phyloP scores from a whole-genome alignment of 768 basidiomycete species.

The Leccinum rimulosum region DNA sequence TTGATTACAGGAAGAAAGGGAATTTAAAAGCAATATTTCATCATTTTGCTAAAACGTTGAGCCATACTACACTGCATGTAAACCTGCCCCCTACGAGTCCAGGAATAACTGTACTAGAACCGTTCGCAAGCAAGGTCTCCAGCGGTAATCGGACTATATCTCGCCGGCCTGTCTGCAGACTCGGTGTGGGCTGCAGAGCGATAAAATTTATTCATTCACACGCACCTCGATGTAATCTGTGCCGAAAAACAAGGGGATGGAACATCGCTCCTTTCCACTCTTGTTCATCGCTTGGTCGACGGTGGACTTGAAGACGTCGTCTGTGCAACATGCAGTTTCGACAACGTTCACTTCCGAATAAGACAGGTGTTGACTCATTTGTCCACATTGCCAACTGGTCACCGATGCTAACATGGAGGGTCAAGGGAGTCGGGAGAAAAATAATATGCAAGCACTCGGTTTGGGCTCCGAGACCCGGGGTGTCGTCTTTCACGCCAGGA shows the following conservation, averaged over 20 bases:
- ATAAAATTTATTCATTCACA: background rate
- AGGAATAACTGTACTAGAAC: no score
- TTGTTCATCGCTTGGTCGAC: slow-evolving; percentile 83
- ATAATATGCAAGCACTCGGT: slow-evolving; percentile 48
- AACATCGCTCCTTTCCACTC: slow-evolving; percentile 68
- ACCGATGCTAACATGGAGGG: slow-evolving; percentile 56
- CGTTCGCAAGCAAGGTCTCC: slow-evolving; percentile 45
- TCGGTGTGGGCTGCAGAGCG: slow-evolving; percentile 37
- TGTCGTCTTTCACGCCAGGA: slow-evolving; percentile 47
- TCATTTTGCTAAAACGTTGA: no score
- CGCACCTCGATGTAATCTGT: slow-evolving; percentile 82
- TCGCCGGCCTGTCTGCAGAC: slow-evolving; percentile 51
- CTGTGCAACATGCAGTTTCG: slow-evolving; percentile 34
- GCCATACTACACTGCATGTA: no score
- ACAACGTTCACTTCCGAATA: no score
- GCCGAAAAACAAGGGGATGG: slow-evolving; percentile 91
- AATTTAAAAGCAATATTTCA: no score
- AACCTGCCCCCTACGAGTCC: no score
- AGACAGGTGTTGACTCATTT: slow-evolving; percentile 44
- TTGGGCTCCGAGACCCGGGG: slow-evolving; percentile 83
- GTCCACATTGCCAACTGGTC: slow-evolving; percentile 91
- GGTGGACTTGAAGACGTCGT: slow-evolving; percentile 89
- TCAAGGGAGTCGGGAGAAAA: slow-evolving; percentile 7
- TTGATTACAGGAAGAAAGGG: no score
- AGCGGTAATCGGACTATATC: slow-evolving; percentile 71